These are phyloP conservation scores for Diversispora eburnea DNA, from an alignment of 192 early-diverging fungal species.

Conservation along the genomic window DNA sequence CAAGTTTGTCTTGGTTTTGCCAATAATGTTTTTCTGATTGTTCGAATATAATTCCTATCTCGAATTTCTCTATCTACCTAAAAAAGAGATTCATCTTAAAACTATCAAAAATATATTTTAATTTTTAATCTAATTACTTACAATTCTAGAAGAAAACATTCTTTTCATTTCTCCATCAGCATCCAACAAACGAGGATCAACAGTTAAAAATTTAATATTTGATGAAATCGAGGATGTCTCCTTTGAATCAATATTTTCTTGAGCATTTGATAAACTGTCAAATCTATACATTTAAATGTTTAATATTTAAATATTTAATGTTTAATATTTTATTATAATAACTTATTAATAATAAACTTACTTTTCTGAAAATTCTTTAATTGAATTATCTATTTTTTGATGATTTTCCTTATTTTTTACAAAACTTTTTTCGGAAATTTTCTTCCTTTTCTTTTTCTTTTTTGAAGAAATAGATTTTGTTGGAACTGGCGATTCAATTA, in stretches of 20 bases:
- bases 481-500: not conserved
- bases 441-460: conserved; percentile 53
- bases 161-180: conserved; percentile 85
- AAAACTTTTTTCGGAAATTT: conserved; percentile 36
- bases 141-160: conserved; percentile 85
- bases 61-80: conserved; percentile 44
- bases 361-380: conserved; percentile 60
- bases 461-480: not conserved
- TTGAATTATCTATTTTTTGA: conserved; percentile 62
- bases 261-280: conserved; percentile 13
- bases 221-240: conserved; percentile 1
- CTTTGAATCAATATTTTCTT: conserved; percentile 9
- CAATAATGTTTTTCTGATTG: conserved; percentile 53
- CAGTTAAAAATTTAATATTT: conserved; percentile 41
- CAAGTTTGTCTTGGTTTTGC: conserved; percentile 70
- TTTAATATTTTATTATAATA: not conserved
- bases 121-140: conserved; percentile 36
- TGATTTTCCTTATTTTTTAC: conserved; percentile 31
- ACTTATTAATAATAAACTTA: conserved; percentile 32
- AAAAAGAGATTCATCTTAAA: not conserved
- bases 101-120: not conserved
- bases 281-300: conserved; percentile 3
- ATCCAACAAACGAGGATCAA: conserved; percentile 70
- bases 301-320: not conserved
- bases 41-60: conserved; percentile 47